Evolutionary conservation across 2,329 filamentous ascomycete species (phyloP), one percentile per base, ranked within the genome.

Genomic region (Diplodia scrobiculata): DNA sequence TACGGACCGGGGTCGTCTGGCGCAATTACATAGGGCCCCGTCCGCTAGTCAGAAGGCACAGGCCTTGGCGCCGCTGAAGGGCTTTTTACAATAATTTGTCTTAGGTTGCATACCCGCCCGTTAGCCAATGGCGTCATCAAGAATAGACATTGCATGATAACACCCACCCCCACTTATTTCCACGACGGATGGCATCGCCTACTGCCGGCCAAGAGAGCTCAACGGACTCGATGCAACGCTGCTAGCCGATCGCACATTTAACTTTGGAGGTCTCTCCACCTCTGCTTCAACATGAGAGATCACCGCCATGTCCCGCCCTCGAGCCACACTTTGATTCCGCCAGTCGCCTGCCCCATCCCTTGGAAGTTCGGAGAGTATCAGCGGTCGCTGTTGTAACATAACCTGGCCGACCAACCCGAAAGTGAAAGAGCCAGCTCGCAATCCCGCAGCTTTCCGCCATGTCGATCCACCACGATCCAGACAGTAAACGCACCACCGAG

Each of bases 71-170:
- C 10, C 27, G 13, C 25, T 19, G 38, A 21, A 47, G 3, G 38
- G 21, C 21, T 59, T 17, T 13, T 59, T 47, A 47, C 25, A 29
- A 25, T 5, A 29, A n/a, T 41, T 41, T 17, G 19, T 47, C 13
- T 41, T 19, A 10, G 17, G 58, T 36, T 50, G 45, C 58, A 62
- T 62, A 51, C 63, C 52, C 63, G 52, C 51, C 29, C 51, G 52
- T 55, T 58, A 48, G 52, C 63, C 63, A 65, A 65, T 65, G 51
- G 63, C 63, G 63, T 65, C 63, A 58, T 58, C 63, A 38, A 55
- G 38, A 55, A 55, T 65, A 47, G 38, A 38, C 63, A 65, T 65
- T 65, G 63, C 63, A 65, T 52, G 63, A 65, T 58, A 48, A 19
- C 51, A 34, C 36, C 51, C 51, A 36, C 17, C 21, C 41, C 52